These are phyloP conservation scores for Alternaria conjuncta DNA, from an alignment of 2,329 filamentous ascomycete genomes.

Conservation along the genomic window DNA sequence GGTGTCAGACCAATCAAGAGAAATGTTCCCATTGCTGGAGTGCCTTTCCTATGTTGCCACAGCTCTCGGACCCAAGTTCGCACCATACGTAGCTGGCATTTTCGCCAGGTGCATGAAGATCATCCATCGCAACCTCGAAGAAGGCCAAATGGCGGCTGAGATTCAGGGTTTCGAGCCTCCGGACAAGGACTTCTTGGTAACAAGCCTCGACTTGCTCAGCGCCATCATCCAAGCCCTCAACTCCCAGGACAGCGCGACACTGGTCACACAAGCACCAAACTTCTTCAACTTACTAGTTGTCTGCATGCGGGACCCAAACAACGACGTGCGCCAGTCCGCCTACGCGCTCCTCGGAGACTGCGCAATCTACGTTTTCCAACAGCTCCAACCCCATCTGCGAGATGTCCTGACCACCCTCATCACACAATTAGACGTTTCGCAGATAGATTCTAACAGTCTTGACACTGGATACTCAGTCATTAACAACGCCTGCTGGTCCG, in stretches of 20 bases:
- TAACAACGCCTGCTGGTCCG: conserved; percentile 98
- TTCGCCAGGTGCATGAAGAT: conserved; percentile 89
- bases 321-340: conserved; percentile 94
- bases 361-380: conserved; percentile 86
- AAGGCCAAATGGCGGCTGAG: conserved; percentile 72
- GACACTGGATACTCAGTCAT: conserved; percentile 89
- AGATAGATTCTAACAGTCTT: conserved; percentile 76
- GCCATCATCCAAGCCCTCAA: conserved; percentile 91
- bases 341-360: conserved; percentile 95
- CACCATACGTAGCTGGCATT: conserved; percentile 83
- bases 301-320: conserved; percentile 89
- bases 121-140: conserved; percentile 88
- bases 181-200: conserved; percentile 96
- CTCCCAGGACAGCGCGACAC: conserved; percentile 71
- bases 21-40: conserved; percentile 94
- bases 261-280: conserved; percentile 76
- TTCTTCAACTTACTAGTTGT: conserved; percentile 91
- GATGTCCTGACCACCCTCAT: conserved; percentile 82
- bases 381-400: conserved; percentile 76
- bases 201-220: conserved; percentile 90
- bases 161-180: conserved; percentile 76
- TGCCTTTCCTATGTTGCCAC: conserved; percentile 94
- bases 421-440: conserved; percentile 77
- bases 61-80: conserved; percentile 81
- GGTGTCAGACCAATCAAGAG: conserved; percentile 85